Conservation (phyloP, 2,329 filamentous ascomycete species). For the Xylariaceae sp. region DNA sequence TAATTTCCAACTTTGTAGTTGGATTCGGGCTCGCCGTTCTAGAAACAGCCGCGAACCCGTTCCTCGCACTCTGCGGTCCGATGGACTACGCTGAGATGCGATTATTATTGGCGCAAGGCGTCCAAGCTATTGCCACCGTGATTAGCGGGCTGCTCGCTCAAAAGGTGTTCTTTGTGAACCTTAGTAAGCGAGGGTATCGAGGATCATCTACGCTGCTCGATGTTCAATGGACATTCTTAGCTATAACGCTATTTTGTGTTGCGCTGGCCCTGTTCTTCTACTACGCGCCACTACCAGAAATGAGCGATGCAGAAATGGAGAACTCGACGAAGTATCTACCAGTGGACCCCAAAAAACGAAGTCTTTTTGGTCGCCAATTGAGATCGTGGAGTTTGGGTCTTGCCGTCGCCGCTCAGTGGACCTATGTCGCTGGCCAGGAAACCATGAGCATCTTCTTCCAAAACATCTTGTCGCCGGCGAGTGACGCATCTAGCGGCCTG, state of each 20-base stretch:
- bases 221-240: conserved; percentile 85
- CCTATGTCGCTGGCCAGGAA: conserved; percentile 74
- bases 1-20: conserved; percentile 70
- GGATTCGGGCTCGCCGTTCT: conserved; percentile 74
- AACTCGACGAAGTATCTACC: conserved; percentile 46
- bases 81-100: conserved; percentile 70
- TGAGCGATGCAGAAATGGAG: conserved; percentile 55
- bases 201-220: conserved; percentile 58
- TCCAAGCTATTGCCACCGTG: conserved; percentile 74
- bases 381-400: conserved; percentile 61
- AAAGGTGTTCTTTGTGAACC: conserved; percentile 67
- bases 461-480: conserved; percentile 42
- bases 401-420: conserved; percentile 74
- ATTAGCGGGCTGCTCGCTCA: conserved; percentile 70
- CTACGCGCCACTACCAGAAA: conserved; percentile 64
- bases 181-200: conserved; percentile 38
- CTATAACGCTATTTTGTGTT: conserved; percentile 72
- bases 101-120: conserved; percentile 70
- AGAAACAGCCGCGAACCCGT: conserved; percentile 80
- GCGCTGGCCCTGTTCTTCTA: conserved; percentile 67
- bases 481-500: conserved; percentile 41
- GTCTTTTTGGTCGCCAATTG: conserved; percentile 49
- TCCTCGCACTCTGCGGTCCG: conserved; percentile 68
- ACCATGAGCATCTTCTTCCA: conserved; percentile 59
- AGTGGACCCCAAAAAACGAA: conserved; percentile 49